Evolutionary conservation across 108 stramenopile species (phyloP), one percentile per base, ranked within the genome.

Genomic region (Fragilariopsis cylindrus): DNA sequence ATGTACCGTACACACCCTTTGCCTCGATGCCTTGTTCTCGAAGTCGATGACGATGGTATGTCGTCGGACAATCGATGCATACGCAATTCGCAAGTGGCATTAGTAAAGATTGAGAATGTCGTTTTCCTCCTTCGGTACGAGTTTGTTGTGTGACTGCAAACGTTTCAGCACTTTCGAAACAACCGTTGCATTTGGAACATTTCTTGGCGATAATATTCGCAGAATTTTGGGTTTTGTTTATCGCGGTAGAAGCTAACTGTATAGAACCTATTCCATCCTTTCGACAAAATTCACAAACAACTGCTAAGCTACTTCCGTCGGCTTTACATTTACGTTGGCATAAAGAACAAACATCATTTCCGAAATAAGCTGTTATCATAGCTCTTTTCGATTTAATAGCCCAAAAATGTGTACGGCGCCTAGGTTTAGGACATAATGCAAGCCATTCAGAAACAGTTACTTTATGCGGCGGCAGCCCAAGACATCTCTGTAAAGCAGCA

Each of bases 41-140:
- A 5, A 88, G 40, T 42, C 82, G 76, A 67, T 93, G 92, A 19
- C 94, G 88, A 55, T 89, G 58, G 64, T 79, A 95, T 8, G 89
- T 91, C 19, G 78, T 83, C 7, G 94, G 94, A 56, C 94, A 95
- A 67, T 95, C 94, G 48, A 93, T 91, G 60, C 92, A 95, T 3
- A 91, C 82, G 62, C 94, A 95, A 64, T 85, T 90, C 30, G 94
- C 92, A 47, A 92, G 71, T 0, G 94, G 92, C 52, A 81, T 86
- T 18, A 82, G 73, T 44, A 89, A 57, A 41, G 79, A 58, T 46
- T 72, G 72, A 19, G 52, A 70, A 64, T 71, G n/a, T 58, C 73
- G 48, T 60, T 78, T 77, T 69, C 65, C 53, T 76, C 73, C 42
- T 41, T 55, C 30, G 48, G 15, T 65, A 15, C 60, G 9, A 15